A percentile compares a stretch with the other conserved stretches of the same genome.
These are phyloP conservation scores for Mycogone perniciosa DNA, from an alignment of 2,329 filamentous ascomycete species.

Conservation along the genomic window DNA sequence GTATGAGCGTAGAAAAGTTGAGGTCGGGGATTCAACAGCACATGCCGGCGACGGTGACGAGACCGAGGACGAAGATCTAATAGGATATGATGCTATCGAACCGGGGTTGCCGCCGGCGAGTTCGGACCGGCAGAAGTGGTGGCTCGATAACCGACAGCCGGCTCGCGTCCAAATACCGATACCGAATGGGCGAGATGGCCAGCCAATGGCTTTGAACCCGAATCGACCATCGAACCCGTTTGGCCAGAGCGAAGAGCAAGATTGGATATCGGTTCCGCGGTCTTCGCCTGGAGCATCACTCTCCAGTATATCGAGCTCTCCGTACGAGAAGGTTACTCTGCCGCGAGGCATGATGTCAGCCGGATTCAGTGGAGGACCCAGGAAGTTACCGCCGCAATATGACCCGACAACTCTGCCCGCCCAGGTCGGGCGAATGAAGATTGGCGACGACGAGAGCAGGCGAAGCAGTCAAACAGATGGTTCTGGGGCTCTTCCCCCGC, in stretches of 20 bases:
- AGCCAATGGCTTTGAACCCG: constrained; percentile 62
- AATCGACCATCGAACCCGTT: constrained; percentile 78
- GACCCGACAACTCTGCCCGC: constrained; percentile 41
- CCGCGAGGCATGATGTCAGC: constrained; percentile 41
- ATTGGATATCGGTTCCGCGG: constrained; percentile 69
- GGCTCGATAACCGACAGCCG: constrained; percentile 63
- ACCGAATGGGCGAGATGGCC: constrained; percentile 45
- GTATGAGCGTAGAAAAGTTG: constrained; percentile 61
- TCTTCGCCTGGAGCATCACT: constrained; percentile 47
- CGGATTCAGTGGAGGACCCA: constrained; percentile 36
- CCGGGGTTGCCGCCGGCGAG: constrained; percentile 65
- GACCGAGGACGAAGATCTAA: constrained; percentile 71
- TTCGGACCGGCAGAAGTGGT: constrained; percentile 64
- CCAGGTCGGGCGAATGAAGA: constrained; percentile 38
- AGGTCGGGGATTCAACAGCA: constrained; percentile 58
- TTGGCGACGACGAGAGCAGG: constrained; percentile 34
- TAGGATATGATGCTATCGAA: constrained; percentile 76
- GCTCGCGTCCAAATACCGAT: constrained; percentile 67
- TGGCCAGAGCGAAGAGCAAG: constrained; percentile 62
- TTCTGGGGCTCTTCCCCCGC: constrained; percentile 34
- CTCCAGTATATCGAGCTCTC: constrained; percentile 53
- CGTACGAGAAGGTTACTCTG: constrained; percentile 51
- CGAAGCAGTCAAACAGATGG: constrained; percentile 7
- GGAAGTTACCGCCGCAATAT: constrained; percentile 47
- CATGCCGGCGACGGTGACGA: constrained; percentile 46